These are phyloP conservation scores for Agroathelia rolfsii DNA, from an alignment of 1,284 basidiomycete genomes.

Conservation along the genomic window DNA sequence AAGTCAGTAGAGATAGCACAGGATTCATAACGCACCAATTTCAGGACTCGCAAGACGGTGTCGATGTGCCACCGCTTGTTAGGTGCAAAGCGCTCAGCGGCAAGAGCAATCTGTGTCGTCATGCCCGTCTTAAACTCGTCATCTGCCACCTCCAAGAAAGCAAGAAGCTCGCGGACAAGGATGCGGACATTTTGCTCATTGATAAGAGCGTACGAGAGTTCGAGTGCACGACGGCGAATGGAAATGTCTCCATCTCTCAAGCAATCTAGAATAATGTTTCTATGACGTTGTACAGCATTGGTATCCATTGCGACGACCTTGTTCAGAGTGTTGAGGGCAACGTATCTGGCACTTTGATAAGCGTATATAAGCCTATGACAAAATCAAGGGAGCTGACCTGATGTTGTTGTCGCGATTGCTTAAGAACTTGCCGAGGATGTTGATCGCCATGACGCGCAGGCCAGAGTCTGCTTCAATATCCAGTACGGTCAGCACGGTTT, in stretches of 20 bases:
- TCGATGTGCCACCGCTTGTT: conserved; percentile 99
- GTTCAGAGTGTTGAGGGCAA: conserved; percentile 96
- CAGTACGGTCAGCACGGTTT: conserved; percentile 94
- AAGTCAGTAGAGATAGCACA: conserved; percentile 1
- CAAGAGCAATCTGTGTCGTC: conserved; percentile 95
- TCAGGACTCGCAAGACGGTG: conserved; percentile 88
- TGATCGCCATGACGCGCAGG: conserved; percentile 98
- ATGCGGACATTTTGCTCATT: conserved; percentile 93
- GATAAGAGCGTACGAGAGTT: conserved; percentile 95
- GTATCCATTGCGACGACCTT: conserved; percentile 98
- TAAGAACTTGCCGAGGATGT: conserved; percentile 97
- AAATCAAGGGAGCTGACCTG: conserved; percentile 6
- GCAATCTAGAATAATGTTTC: conserved; percentile 97
- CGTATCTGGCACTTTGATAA: conserved; percentile 55
- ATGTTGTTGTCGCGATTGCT: conserved; percentile 99
- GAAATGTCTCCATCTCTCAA: conserved; percentile 98
- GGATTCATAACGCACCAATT: conserved; percentile 52
- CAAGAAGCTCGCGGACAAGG: conserved; percentile 85
- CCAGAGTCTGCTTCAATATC: conserved; percentile 97
- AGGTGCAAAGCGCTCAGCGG: conserved; percentile 93
- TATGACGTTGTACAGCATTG: conserved; percentile 95
- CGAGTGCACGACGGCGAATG: conserved; percentile 91
- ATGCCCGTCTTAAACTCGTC: conserved; percentile 98
- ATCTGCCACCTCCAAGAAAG: conserved; percentile 96
- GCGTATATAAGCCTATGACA: conserved; percentile 1